Evolutionary conservation across 2,329 filamentous ascomycete genomes (phyloP), one percentile per base, ranked within the genome.

Genomic region (Penicillium capsulatum): DNA sequence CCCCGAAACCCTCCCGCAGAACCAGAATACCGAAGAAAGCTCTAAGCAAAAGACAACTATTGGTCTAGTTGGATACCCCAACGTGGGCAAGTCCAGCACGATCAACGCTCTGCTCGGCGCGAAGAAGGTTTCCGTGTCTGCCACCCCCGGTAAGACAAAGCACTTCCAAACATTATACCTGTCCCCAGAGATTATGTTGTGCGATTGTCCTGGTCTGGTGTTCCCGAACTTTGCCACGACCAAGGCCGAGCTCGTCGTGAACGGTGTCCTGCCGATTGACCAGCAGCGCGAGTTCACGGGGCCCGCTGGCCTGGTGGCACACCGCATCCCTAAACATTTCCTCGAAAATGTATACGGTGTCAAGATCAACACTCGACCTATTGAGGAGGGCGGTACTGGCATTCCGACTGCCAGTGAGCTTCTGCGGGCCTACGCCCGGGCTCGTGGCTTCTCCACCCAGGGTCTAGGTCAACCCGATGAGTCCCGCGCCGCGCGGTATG

Each of bases 111-210:
- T 98, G n/a, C 90, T 97, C 42, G 94, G 94, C 35, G 83, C 92
- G 39, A 98, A 97, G 73, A 98, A 97, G 70, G 92, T 98, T 4
- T 97, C 91, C 0, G 94, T 98, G 27, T 98, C 92, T 11, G 84
- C 91, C 10, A 98, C 92, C 1, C 92, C 92, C 3, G 92, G 92
- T 63, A 98, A 98, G 72, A 98, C 92, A 10, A 98, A 98, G 72
- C 92, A 98, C 60, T 98, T 98, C 72, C 92, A 98, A 67, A 98
- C 92, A 1, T 92, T 98, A 43, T 90, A 96, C 62, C 79, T 98
- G 20, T 92, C 86, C 43, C 85, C 92, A 1, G 80, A 82, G 43
- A 88, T 98, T 47, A 78, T 97, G 32, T 79, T 98, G 5, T 97
- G 92, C 67, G 92, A 98, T 81, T 98, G 92, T 61, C 92, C 92